Evolutionary conservation across 352 stramenopile genomes (phyloP).

Genomic region (Aphanomyces invadans): DNA sequence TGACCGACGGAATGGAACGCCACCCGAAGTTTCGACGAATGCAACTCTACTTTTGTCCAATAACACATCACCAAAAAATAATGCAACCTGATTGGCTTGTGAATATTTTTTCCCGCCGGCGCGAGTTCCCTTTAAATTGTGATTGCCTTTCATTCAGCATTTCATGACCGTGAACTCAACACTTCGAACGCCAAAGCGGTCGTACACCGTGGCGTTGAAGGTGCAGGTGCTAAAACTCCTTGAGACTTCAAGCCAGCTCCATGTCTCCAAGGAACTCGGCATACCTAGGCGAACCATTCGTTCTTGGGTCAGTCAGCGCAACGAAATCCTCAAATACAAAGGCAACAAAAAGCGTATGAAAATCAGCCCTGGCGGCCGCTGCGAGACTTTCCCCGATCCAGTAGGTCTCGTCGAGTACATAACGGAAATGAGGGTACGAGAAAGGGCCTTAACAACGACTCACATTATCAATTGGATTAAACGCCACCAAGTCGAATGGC

Average conservation of each 20-base stretch:
- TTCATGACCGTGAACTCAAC: neutral
- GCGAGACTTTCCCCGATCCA: neutral
- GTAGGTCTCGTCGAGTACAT: neutral
- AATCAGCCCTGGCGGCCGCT: neutral
- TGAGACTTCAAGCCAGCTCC: neutral
- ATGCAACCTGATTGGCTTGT: neutral
- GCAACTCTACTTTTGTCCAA: neutral
- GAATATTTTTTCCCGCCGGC: neutral
- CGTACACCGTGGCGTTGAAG: neutral
- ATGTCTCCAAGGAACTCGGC: neutral
- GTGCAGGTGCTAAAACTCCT: neutral
- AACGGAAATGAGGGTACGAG: neutral
- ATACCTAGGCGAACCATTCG: neutral
- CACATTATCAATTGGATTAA: constrained; percentile 2
- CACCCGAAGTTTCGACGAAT: neutral
- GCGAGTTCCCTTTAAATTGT: neutral
- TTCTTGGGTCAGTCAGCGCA: neutral
- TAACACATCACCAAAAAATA: neutral
- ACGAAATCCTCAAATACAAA: neutral
- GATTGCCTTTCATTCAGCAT: neutral
- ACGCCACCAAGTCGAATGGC: neutral
- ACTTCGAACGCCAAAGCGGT: neutral
- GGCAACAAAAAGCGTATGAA: constrained; percentile 4
- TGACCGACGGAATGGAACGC: neutral
- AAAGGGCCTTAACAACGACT: neutral